Percentiles rank a stretch among this genome's conserved stretches.
Evolutionary conservation across 2,329 filamentous ascomycete genomes (phyloP).

Genomic region (Calycina herbarum): DNA sequence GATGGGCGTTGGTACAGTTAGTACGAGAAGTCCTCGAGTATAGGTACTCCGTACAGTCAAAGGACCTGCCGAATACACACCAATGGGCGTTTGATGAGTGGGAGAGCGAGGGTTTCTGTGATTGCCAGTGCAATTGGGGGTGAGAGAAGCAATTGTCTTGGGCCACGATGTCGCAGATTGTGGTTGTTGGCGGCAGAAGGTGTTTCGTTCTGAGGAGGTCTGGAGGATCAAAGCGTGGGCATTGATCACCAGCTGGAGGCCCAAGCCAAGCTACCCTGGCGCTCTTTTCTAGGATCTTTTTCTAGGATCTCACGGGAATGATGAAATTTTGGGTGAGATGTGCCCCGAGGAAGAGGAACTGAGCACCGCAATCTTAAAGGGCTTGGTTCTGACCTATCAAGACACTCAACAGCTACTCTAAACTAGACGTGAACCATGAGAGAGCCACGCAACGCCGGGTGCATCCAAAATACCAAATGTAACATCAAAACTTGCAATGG

Average conservation of each 20-base stretch:
- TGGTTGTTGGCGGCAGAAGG: not conserved
- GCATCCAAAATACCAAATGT: not conserved
- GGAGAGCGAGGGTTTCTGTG: no score
- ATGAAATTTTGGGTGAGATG: not conserved
- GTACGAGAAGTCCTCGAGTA: not conserved
- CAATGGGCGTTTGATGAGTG: not conserved
- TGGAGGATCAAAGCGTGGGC: not conserved
- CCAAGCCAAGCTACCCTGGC: not conserved
- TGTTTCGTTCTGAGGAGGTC: not conserved
- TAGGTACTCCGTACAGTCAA: not conserved
- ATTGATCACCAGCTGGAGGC: not conserved
- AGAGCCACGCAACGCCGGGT: not conserved
- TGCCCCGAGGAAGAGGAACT: constrained; percentile 1
- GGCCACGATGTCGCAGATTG: constrained; percentile 1
- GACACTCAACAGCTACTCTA: not conserved
- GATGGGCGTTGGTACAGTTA: not conserved
- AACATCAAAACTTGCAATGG: not conserved
- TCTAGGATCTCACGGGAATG: not conserved
- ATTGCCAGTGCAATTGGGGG: no score
- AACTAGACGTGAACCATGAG: not conserved
- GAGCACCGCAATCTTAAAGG: constrained; percentile 17
- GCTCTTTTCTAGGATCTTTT: not conserved
- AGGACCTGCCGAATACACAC: not conserved
- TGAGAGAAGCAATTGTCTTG: not conserved
- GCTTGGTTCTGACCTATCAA: constrained; percentile 8